Evolutionary conservation across 345 rosid genomes (phyloP), one percentile per base, ranked within the genome.

Genomic region (Cardamine resedifolia): DNA sequence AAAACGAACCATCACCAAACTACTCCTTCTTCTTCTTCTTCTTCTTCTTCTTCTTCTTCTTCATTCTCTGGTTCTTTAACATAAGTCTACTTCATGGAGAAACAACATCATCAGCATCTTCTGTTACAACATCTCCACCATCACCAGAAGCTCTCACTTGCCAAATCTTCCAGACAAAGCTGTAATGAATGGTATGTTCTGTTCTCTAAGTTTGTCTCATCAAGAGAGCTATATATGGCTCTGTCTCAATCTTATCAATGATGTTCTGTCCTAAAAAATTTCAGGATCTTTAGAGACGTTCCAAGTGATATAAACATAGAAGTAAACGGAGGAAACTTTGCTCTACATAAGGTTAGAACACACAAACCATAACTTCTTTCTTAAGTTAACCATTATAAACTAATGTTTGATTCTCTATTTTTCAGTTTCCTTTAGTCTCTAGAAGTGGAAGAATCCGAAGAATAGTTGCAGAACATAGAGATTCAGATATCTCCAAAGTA

Each of bases 401-500:
- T 26, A 51, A 3, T 24, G 21, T 19, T 68, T 39, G 49, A 31
- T 65, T 65, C 28, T 39, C 4, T 10, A 33, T 56, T 5, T 63
- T 79, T 82, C 92, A 94, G 97, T 94, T 94, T 66, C 97, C 98
- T 57, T 82, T 94, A 18, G 98, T 94, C 28, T 91, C 98, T 49
- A 81, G 95, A 26, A 89, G 98, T 69, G 97, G 97, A 56, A 78
- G 93, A 66, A 85, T 94, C 78, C 57, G 98, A 20, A 88, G 84
- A 81, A 58, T 94, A 65, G 90, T 94, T 36, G 87, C 95, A 51
- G 98, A 88, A 51, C 95, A 86, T 62, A 87, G 98, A 76, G 98
- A 89, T 77, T 76, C 97, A 15, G 93, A 91, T 68, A 82, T 91
- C 72, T 88, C 98, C 15, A 88, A 84, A 79, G 88, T 94, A 62